A percentile compares a stretch with the other conserved stretches of the same genome.
These are phyloP conservation scores for Didymella pinodella DNA, from an alignment of 2,329 filamentous ascomycete species.

Conservation along the genomic window DNA sequence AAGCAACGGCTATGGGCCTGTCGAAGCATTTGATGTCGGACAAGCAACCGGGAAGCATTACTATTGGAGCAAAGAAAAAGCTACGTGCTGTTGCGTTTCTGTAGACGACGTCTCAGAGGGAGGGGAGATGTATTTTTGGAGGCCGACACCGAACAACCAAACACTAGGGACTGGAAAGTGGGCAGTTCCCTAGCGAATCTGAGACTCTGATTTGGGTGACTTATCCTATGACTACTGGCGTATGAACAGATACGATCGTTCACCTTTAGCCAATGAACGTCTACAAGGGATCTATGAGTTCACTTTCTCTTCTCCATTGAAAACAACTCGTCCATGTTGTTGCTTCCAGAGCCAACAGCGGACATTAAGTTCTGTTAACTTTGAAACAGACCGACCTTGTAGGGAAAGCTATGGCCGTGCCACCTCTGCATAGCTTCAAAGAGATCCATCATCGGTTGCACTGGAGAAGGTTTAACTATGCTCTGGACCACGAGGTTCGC, in stretches of 20 bases:
- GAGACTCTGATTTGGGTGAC: neutral
- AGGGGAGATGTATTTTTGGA: neutral
- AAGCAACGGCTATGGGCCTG: neutral
- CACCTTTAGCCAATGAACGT: neutral
- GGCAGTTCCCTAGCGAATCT: neutral
- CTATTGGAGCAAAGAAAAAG: neutral
- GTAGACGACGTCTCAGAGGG: neutral
- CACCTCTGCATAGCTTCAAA: neutral
- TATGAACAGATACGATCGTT: neutral
- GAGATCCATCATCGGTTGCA: neutral
- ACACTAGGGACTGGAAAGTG: neutral
- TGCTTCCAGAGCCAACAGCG: neutral
- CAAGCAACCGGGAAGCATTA: neutral
- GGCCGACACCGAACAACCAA: neutral
- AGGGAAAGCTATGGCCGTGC: neutral
- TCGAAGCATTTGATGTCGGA: neutral
- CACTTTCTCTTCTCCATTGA: neutral
- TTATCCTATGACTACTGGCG: neutral
- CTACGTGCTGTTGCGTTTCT: neutral
- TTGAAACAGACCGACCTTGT: neutral
- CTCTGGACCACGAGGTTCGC: neutral
- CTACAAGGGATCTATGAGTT: neutral
- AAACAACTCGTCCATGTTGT: neutral
- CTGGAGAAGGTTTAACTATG: neutral
- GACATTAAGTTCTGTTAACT: neutral